A percentile compares a stretch with the other conserved stretches of the same genome.
phyloP scores from a whole-genome alignment of 371 early-diverging fungal genomes.

The Apophysomyces sp. region DNA sequence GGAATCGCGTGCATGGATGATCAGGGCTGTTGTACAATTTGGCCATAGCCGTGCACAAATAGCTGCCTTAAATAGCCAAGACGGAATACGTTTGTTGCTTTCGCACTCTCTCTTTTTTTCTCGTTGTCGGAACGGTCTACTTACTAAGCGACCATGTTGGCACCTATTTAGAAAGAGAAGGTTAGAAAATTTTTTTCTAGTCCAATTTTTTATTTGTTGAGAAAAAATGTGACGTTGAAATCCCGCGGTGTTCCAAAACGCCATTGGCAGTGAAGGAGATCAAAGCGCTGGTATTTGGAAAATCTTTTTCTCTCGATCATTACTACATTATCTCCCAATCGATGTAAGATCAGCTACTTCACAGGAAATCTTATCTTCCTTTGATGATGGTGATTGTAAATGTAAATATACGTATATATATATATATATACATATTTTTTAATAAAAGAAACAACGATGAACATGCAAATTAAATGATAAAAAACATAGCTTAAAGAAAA shows the following conservation, averaged over 20 bases:
- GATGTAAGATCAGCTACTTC: no score
- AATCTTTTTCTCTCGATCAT: no score
- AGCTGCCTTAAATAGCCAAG: no score
- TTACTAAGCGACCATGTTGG: slow-evolving; percentile 5
- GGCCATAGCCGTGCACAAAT: neutral
- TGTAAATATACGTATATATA: no score
- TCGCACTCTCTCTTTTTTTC: neutral
- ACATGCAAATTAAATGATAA: neutral
- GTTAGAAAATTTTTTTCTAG: neutral
- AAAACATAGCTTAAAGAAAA: neutral
- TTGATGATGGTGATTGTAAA: no score
- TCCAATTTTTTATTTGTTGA: neutral
- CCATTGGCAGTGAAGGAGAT: no score
- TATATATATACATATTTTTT: no score
- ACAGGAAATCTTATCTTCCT: no score
- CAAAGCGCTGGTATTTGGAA: no score
- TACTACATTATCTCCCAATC: no score
- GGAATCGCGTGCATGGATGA: neutral
- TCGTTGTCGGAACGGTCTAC: neutral
- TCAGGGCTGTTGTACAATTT: neutral
- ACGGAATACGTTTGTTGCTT: neutral
- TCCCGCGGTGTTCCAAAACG: neutral
- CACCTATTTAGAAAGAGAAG: slow-evolving; percentile 11
- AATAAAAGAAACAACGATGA: neutral
- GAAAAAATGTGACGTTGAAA: neutral